phyloP scores from a whole-genome alignment of 2,329 filamentous ascomycete species.

The Penicillium sp. region DNA sequence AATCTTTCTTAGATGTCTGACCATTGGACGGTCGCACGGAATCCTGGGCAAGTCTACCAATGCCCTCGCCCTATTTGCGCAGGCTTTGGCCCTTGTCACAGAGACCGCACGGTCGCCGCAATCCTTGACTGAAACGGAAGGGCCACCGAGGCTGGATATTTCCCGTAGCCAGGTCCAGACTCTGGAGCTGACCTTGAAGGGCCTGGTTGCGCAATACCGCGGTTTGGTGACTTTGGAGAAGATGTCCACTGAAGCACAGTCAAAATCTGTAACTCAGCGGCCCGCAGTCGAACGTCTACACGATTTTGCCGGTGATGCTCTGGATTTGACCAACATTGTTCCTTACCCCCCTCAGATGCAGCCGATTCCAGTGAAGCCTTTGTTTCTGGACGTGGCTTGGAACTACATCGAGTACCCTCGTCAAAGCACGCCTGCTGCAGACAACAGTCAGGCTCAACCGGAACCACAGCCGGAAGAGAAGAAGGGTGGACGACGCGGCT shows the following conservation, averaged over 20 bases:
- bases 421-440: too few species aligned
- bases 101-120: too few species aligned
- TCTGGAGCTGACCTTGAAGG: slow-evolving; percentile 55
- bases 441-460: too few species aligned
- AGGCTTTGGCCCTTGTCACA: slow-evolving; percentile 57
- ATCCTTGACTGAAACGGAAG: too few species aligned
- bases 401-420: slow-evolving; percentile 92
- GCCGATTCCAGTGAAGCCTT: slow-evolving; percentile 79
- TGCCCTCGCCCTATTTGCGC: slow-evolving; percentile 73
- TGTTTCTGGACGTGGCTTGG: slow-evolving; percentile 94
- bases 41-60: slow-evolving; percentile 64
- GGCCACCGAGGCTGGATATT: slow-evolving; percentile 61
- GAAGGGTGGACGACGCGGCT: too few species aligned
- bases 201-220: slow-evolving; percentile 69
- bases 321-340: slow-evolving; percentile 70
- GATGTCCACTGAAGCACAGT: slow-evolving; percentile 43
- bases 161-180: slow-evolving; percentile 49
- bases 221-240: slow-evolving; percentile 76
- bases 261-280: slow-evolving; percentile 38
- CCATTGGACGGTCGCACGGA: slow-evolving; percentile 75
- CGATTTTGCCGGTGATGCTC: slow-evolving; percentile 64
- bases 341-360: slow-evolving; percentile 76
- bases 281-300: slow-evolving; percentile 67
- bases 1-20: slow-evolving; percentile 58
- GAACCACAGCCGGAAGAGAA: slow-evolving; percentile 31